phyloP scores from a whole-genome alignment of 2,329 filamentous ascomycete species.

The Neocucurbitaria cava region DNA sequence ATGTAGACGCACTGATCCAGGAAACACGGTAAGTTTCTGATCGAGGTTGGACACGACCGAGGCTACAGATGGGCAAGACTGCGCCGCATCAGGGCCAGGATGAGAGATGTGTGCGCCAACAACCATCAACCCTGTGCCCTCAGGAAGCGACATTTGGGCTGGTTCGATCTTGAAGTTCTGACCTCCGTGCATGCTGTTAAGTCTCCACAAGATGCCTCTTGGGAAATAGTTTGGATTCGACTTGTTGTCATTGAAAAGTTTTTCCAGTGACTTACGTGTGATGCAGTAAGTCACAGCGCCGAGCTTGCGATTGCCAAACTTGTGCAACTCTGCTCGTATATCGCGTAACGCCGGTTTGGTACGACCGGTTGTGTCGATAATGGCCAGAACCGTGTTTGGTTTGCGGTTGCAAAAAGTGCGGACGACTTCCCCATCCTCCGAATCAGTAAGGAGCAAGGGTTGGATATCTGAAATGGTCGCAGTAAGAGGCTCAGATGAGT shows the following conservation, averaged over 20 bases:
- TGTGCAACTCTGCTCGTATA: slow-evolving; percentile 1
- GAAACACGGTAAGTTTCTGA: background rate
- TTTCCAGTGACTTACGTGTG: background rate
- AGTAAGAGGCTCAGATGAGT: background rate
- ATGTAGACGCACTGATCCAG: slow-evolving; percentile 1
- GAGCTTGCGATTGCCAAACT: slow-evolving; percentile 2
- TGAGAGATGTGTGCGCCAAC: slow-evolving; percentile 10
- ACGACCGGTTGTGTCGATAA: background rate
- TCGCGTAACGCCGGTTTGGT: background rate
- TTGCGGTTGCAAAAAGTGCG: background rate
- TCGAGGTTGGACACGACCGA: slow-evolving; percentile 5
- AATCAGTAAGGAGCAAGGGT: background rate
- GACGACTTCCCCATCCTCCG: background rate
- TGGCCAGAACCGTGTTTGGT: background rate
- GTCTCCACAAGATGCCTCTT: background rate
- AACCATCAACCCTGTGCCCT: background rate
- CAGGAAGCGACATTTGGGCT: no score
- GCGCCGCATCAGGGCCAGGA: background rate
- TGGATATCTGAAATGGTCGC: background rate
- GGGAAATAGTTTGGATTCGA: background rate
- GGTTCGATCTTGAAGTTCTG: background rate
- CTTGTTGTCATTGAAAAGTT: background rate
- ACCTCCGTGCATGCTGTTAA: background rate
- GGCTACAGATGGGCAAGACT: slow-evolving; percentile 8
- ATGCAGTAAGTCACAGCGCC: background rate